Percentiles rank a stretch among this genome's conserved stretches.
phyloP scores from a whole-genome alignment of 306 rosid species.

The Mimosa bimucronata region DNA sequence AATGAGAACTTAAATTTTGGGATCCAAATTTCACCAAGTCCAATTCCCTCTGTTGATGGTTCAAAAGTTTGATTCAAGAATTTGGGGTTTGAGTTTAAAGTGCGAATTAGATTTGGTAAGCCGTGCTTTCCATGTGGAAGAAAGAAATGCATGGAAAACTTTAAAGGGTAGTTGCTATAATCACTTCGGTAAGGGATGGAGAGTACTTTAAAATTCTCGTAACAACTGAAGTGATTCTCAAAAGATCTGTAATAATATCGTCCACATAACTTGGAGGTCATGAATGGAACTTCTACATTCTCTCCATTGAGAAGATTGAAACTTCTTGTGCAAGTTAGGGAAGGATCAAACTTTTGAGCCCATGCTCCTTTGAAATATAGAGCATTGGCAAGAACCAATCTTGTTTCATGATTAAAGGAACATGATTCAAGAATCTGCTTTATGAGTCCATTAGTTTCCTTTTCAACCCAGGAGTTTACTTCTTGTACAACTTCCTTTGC shows the following conservation, averaged over 20 bases:
- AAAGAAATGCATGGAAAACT: constrained; percentile 32
- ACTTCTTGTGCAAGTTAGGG: not conserved
- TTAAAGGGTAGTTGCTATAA: not conserved
- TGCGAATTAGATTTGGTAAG: constrained; percentile 17
- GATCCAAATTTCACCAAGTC: constrained; percentile 29
- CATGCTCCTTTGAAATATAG: constrained; percentile 41
- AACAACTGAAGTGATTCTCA: not conserved
- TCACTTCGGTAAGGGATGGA: not conserved
- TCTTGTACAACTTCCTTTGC: not conserved
- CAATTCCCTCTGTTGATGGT: accelerated
- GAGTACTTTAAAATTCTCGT: not conserved
- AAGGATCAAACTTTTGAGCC: constrained; percentile 8
- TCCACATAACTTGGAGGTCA: not conserved
- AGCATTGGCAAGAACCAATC: constrained; percentile 34
- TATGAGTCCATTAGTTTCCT: constrained; percentile 17
- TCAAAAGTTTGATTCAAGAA: constrained; percentile 11
- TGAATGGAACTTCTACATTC: constrained; percentile 21
- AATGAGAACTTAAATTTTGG: constrained; percentile 39
- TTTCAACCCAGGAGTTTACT: constrained; percentile 36
- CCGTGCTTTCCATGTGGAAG: constrained; percentile 43
- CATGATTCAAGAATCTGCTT: not conserved
- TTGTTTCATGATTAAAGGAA: not conserved
- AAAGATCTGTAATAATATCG: not conserved
- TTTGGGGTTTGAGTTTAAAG: not conserved
- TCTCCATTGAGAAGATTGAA: constrained; percentile 32